A percentile compares a stretch with the other conserved stretches of the same genome.
Evolutionary conservation across 2,329 filamentous ascomycete species (phyloP).

Genomic region (Fusarium sp.): DNA sequence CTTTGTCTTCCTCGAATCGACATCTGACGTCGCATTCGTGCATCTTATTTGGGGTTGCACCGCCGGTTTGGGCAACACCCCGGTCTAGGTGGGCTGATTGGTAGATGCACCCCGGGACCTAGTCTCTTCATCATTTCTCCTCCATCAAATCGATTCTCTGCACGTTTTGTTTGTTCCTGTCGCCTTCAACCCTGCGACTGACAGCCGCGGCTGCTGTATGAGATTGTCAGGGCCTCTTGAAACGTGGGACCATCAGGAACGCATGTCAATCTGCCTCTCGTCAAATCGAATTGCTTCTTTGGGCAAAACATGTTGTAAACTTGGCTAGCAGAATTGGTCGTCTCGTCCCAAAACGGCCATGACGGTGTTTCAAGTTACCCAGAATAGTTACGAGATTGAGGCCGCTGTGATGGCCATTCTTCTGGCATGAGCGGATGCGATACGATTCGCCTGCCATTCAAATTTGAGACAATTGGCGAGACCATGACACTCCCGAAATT

Average conservation of each 20-base stretch:
- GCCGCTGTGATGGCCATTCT: slow-evolving; percentile 26
- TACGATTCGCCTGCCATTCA: slow-evolving; percentile 25
- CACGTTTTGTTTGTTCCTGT: slow-evolving; percentile 41
- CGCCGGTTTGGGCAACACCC: slow-evolving; percentile 41
- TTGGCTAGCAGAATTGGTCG: slow-evolving; percentile 21
- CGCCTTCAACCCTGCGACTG: slow-evolving; percentile 33
- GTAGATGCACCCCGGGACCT: slow-evolving; percentile 43
- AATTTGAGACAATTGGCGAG: slow-evolving; percentile 36
- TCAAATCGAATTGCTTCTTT: slow-evolving; percentile 31
- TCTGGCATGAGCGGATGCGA: slow-evolving; percentile 31
- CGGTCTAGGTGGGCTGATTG: slow-evolving; percentile 43
- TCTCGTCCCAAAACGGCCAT: slow-evolving; percentile 30
- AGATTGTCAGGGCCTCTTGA: slow-evolving; percentile 37
- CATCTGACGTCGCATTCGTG: slow-evolving; percentile 42
- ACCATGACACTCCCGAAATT: slow-evolving; percentile 19
- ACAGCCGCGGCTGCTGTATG: slow-evolving; percentile 33
- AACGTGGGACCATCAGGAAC: slow-evolving; percentile 43
- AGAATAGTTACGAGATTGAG: slow-evolving; percentile 31
- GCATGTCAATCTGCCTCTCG: slow-evolving; percentile 22
- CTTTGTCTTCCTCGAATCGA: slow-evolving; percentile 30
- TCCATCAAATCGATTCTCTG: slow-evolving; percentile 46
- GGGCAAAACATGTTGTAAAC: slow-evolving; percentile 7
- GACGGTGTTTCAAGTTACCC: slow-evolving; percentile 29
- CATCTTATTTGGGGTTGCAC: slow-evolving; percentile 42
- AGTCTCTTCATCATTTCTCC: slow-evolving; percentile 42